These are phyloP conservation scores for Acer yangbiense DNA, from an alignment of 345 rosid species.

Conservation along the genomic window DNA sequence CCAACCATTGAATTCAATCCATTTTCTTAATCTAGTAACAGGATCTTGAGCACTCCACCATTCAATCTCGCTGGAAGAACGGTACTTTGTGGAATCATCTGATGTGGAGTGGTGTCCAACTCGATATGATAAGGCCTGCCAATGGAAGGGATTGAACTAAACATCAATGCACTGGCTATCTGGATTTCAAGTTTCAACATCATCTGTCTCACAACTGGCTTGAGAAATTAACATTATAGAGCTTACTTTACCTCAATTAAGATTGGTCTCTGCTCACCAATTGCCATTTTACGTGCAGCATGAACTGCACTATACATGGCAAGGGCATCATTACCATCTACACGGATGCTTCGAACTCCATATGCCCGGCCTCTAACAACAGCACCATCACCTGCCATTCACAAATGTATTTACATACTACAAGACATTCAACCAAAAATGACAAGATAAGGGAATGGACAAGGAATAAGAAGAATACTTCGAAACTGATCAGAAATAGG, in stretches of 20 bases:
- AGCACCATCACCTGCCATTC: constrained; percentile 72
- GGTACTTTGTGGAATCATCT: constrained; percentile 92
- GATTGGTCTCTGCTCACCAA: constrained; percentile 69
- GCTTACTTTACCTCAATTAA: constrained; percentile 64
- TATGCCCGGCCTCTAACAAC: constrained; percentile 86
- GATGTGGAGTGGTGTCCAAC: constrained; percentile 93
- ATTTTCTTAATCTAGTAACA: constrained; percentile 60
- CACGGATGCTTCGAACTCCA: constrained; percentile 82
- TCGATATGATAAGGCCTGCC: constrained; percentile 85
- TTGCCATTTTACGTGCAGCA: constrained; percentile 76
- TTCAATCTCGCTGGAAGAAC: constrained; percentile 69
- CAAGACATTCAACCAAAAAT: neutral
- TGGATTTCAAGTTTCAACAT: neutral
- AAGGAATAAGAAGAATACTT: constrained; percentile 44
- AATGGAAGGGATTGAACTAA: neutral
- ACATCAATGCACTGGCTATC: neutral
- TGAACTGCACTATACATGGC: constrained; percentile 80
- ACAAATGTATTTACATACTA: neutral
- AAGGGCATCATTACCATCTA: constrained; percentile 91
- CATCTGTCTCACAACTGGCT: neutral
- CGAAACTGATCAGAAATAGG: constrained; percentile 83
- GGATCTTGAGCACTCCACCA: constrained; percentile 77
- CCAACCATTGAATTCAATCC: constrained; percentile 80
- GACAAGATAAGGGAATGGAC: constrained; percentile 4
- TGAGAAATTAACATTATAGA: neutral